Percentiles rank a stretch among this genome's conserved stretches.
These are phyloP conservation scores for Talaromyces sp. DNA, from an alignment of 2,329 filamentous ascomycete species.

Conservation along the genomic window DNA sequence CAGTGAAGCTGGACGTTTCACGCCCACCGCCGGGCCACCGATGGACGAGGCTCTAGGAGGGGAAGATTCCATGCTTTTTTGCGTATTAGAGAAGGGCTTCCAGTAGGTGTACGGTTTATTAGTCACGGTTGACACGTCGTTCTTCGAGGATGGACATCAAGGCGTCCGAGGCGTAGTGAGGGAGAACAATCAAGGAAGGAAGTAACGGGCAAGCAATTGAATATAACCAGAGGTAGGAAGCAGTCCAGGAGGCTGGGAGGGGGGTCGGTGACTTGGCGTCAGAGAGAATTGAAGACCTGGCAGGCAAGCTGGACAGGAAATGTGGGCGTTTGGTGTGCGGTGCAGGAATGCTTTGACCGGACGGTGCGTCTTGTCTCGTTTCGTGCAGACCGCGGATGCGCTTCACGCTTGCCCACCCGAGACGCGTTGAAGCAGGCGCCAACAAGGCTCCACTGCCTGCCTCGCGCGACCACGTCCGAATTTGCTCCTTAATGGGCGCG, in stretches of 20 bases:
- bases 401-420: constrained; percentile 13
- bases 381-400: constrained; percentile 11
- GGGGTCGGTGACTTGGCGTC: background rate
- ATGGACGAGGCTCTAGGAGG: constrained; percentile 28
- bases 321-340: constrained; percentile 2
- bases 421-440: constrained; percentile 12
- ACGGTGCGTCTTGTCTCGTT: constrained; percentile 11
- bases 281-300: constrained; percentile 5
- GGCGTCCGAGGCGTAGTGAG: background rate
- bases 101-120: background rate
- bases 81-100: background rate
- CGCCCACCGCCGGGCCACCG: constrained; percentile 28
- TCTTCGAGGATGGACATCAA: background rate
- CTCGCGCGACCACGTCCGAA: constrained; percentile 6
- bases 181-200: background rate
- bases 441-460: constrained; percentile 9
- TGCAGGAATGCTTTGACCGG: constrained; percentile 9
- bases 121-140: background rate
- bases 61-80: constrained; percentile 33
- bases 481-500: background rate
- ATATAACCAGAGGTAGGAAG: background rate
- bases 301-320: constrained; percentile 7
- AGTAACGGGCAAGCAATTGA: background rate
- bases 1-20: constrained; percentile 43
- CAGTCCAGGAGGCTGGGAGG: constrained; percentile 9